Percentiles rank a stretch among this genome's conserved stretches.
Conservation (phyloP, 1,284 basidiomycete species). For the Microbotryum intermedium region DNA sequence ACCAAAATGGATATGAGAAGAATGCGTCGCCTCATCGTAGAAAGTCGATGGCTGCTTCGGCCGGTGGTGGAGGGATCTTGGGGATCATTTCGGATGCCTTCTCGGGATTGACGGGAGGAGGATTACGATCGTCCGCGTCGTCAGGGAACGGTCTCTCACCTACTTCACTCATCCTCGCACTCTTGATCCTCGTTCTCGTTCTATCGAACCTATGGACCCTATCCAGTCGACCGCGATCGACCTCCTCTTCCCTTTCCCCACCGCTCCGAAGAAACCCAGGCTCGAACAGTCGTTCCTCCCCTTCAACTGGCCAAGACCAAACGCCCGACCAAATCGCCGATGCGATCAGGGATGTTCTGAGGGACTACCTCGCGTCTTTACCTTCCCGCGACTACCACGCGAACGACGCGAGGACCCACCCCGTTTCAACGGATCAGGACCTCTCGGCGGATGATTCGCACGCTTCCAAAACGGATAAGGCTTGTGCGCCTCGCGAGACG, state of each 20-base stretch:
- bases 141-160: background rate
- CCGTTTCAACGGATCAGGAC: background rate
- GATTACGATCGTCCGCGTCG: background rate
- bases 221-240: slow-evolving; percentile 1
- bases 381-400: slow-evolving; percentile 1
- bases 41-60: too few species aligned
- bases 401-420: background rate
- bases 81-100: background rate
- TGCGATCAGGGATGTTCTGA: slow-evolving; percentile 37
- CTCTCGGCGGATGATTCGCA: background rate
- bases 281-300: slow-evolving; percentile 11
- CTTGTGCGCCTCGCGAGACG: background rate
- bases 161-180: slow-evolving; percentile 29
- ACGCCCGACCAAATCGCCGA: slow-evolving; percentile 35
- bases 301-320: slow-evolving; percentile 8
- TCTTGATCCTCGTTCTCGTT: slow-evolving; percentile 37
- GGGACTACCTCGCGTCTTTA: slow-evolving; percentile 32
- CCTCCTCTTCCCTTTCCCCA: slow-evolving; percentile 4
- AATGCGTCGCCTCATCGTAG: too few species aligned
- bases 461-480: background rate
- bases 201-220: slow-evolving; percentile 40
- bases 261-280: slow-evolving; percentile 15
- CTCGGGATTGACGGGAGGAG: background rate
- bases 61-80: too few species aligned
- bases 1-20: too few species aligned